Evolutionary conservation across 176 grass and related monocot species (phyloP).

Genomic region (Paspalum vaginatum): DNA sequence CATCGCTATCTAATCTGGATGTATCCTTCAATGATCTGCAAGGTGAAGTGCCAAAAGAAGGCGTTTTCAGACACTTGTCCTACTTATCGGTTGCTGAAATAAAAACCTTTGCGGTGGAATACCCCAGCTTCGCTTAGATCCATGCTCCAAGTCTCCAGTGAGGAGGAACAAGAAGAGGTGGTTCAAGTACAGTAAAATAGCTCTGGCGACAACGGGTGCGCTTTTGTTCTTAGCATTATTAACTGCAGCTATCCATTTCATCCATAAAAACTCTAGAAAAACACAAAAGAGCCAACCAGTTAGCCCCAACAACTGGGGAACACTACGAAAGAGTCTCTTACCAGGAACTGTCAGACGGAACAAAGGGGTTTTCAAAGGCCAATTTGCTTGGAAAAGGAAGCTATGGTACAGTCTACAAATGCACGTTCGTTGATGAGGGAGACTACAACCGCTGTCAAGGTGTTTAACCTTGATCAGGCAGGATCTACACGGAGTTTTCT

Average conservation of each 20-base stretch:
- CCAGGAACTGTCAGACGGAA: background rate
- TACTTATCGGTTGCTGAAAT: constrained; percentile 29
- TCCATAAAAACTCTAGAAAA: background rate
- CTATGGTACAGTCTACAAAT: constrained; percentile 5
- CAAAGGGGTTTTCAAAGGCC: background rate
- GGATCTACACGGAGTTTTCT: constrained; percentile 29
- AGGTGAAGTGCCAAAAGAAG: constrained; percentile 31
- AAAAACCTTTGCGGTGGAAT: constrained; percentile 36
- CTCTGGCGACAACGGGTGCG: background rate
- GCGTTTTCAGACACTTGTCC: constrained; percentile 36
- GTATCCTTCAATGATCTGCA: constrained; percentile 45
- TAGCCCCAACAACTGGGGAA: background rate
- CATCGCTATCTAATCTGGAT: constrained; percentile 8
- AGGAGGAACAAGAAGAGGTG: background rate
- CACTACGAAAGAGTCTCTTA: constrained; percentile 8
- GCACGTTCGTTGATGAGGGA: background rate
- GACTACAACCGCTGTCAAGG: constrained; percentile 22
- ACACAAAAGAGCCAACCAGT: background rate
- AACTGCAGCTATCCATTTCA: background rate
- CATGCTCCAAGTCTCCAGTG: background rate
- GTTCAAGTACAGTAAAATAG: background rate
- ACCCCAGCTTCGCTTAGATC: background rate
- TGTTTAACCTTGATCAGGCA: constrained; percentile 13
- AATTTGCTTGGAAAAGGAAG: constrained; percentile 25
- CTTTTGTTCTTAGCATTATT: background rate